A percentile compares a stretch with the other conserved stretches of the same genome.
These are phyloP conservation scores for Kalanchoe fedtschenkoi DNA, from an alignment of 164 flowering plant species.

Conservation along the genomic window DNA sequence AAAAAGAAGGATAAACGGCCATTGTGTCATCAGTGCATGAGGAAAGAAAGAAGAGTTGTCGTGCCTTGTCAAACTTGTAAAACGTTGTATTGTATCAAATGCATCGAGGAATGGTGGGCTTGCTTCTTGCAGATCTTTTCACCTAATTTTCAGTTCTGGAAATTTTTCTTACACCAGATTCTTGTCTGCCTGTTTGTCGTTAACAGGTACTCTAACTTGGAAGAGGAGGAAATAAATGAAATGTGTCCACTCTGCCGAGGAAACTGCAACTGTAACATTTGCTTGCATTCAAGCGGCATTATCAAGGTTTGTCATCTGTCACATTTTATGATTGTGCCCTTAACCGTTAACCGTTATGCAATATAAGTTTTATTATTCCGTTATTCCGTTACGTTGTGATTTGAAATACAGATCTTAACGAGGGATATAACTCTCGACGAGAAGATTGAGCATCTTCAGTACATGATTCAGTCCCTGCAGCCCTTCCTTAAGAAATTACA, in stretches of 20 bases:
- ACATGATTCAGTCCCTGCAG: constrained; percentile 35
- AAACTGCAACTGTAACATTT: constrained; percentile 59
- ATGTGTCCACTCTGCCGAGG: constrained; percentile 59
- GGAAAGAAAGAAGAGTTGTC: not conserved
- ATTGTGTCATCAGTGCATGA: not conserved
- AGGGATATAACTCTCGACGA: constrained; percentile 23
- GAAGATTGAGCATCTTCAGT: constrained; percentile 34
- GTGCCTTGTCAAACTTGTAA: not conserved
- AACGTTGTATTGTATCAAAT: not conserved
- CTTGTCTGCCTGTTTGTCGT: constrained; percentile 1
- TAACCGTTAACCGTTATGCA: not conserved
- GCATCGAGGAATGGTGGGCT: not conserved
- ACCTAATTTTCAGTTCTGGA: no score
- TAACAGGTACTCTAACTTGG: constrained; percentile 46
- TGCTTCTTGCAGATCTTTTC: not conserved
- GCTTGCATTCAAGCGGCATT: constrained; percentile 40
- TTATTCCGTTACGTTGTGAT: not conserved
- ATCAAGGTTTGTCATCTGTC: constrained; percentile 31
- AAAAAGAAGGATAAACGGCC: not conserved
- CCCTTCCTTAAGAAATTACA: constrained; percentile 45
- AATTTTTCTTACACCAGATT: no score
- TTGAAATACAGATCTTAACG: constrained; percentile 27
- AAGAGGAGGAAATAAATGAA: constrained; percentile 33
- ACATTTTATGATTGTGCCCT: not conserved
- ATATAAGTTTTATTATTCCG: no score